Percentiles rank a stretch among this genome's conserved stretches.
phyloP scores from a whole-genome alignment of 148 eudicot genomes.

The Camellia lanceoleosa region DNA sequence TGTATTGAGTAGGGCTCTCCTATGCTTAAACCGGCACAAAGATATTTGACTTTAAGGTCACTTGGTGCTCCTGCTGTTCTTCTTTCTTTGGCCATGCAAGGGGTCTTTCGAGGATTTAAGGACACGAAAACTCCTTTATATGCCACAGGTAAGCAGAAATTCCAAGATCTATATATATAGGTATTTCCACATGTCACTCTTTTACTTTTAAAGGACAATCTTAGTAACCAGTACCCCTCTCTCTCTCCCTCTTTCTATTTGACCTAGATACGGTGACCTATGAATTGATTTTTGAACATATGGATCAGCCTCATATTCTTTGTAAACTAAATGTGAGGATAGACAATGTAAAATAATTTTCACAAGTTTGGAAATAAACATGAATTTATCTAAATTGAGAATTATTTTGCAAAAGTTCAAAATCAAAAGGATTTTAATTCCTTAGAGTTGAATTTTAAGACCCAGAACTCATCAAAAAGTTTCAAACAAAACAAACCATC shows the following conservation, averaged over 20 bases:
- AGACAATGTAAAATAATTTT: background rate
- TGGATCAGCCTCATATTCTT: too few relatives aligned
- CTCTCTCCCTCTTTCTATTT: too few relatives aligned
- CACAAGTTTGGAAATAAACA: too few relatives aligned
- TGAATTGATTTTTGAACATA: too few relatives aligned
- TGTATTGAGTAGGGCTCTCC: constrained; percentile 58
- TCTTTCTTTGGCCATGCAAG: constrained; percentile 97
- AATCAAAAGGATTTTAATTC: too few relatives aligned
- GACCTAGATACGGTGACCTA: too few relatives aligned
- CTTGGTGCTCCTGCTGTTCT: constrained; percentile 96
- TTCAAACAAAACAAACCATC: background rate
- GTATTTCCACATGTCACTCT: background rate
- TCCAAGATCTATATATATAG: background rate
- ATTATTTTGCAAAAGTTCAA: too few relatives aligned
- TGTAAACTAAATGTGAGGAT: background rate
- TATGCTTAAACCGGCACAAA: constrained; percentile 70
- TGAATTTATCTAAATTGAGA: too few relatives aligned
- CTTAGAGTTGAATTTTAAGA: too few relatives aligned
- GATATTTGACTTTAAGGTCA: constrained; percentile 71
- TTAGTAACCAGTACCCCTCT: background rate
- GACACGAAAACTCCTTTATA: constrained; percentile 94
- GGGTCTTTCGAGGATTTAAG: constrained; percentile 89
- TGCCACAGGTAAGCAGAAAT: constrained; percentile 63
- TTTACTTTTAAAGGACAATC: background rate
- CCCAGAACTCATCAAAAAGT: too few relatives aligned